Conservation (phyloP, 139 green algal genomes). For the Diplosphaera chodatii region DNA sequence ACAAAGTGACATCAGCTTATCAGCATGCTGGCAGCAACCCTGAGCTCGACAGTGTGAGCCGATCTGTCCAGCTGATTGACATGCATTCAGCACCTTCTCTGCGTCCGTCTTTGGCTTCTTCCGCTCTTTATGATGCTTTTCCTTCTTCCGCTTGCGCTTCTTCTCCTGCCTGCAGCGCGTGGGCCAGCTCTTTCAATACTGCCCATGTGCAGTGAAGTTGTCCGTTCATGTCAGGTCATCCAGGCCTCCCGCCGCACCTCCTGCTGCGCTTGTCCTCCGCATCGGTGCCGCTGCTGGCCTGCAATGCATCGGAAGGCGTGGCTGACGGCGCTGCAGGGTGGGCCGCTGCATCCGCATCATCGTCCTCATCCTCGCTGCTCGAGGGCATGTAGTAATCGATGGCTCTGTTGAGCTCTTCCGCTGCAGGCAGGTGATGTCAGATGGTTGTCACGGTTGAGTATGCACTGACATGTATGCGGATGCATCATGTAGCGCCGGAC, state of each 20-base stretch:
- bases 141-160: constrained; percentile 5
- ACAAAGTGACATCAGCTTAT: too few species aligned
- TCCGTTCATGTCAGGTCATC: too few species aligned
- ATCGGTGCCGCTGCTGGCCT: background rate
- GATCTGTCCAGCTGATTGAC: too few species aligned
- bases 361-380: constrained; percentile 12
- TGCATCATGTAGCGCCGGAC: too few species aligned
- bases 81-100: constrained; percentile 1
- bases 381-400: constrained; percentile 21
- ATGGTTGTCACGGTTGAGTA: too few species aligned
- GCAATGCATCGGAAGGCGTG: background rate
- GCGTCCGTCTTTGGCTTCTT: background rate
- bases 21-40: too few species aligned
- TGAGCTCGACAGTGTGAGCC: too few species aligned
- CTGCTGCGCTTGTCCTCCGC: background rate
- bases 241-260: too few species aligned
- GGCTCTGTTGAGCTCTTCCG: constrained; percentile 9
- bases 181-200: background rate
- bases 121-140: constrained; percentile 1
- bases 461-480: too few species aligned
- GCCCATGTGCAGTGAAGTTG: too few species aligned
- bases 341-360: background rate
- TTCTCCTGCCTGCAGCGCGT: background rate
- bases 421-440: constrained; percentile 6
- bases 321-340: background rate